These are phyloP conservation scores for Cyclanthera cordifolia DNA, from an alignment of 306 rosid genomes.

Conservation along the genomic window DNA sequence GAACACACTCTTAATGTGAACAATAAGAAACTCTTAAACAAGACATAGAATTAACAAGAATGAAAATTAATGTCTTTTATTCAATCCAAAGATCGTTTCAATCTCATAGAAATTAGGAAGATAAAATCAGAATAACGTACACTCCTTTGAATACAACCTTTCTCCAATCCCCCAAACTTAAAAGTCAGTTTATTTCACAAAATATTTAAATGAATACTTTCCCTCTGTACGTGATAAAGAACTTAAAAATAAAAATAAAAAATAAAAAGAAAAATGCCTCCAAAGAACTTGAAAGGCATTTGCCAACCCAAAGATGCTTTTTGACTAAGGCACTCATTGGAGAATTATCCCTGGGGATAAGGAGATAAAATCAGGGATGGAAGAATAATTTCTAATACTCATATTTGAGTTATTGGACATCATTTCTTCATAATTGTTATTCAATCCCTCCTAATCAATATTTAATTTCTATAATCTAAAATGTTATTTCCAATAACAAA, in stretches of 20 bases:
- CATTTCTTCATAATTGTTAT: no score
- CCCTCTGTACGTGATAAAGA: not conserved
- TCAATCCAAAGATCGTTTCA: not conserved
- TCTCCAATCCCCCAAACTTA: not conserved
- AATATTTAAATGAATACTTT: no score
- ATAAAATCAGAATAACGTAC: not conserved
- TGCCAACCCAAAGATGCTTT: not conserved
- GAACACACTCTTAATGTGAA: no score
- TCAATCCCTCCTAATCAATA: no score
- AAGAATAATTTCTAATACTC: no score
- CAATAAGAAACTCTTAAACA: no score
- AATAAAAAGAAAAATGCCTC: no score
- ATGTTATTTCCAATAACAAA: no score
- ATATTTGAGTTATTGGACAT: no score
- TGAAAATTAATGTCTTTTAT: not conserved
- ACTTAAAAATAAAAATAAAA: no score
- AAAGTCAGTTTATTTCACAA: no score
- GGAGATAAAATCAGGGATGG: no score
- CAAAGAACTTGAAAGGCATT: not conserved
- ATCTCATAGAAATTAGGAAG: not conserved
- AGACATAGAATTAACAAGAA: not conserved
- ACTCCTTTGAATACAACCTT: not conserved
- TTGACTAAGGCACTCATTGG: not conserved
- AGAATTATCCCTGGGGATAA: not conserved
- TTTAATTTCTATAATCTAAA: not conserved